Conservation (phyloP, 2,329 filamentous ascomycete genomes). For the Hypoxylon sp. region DNA sequence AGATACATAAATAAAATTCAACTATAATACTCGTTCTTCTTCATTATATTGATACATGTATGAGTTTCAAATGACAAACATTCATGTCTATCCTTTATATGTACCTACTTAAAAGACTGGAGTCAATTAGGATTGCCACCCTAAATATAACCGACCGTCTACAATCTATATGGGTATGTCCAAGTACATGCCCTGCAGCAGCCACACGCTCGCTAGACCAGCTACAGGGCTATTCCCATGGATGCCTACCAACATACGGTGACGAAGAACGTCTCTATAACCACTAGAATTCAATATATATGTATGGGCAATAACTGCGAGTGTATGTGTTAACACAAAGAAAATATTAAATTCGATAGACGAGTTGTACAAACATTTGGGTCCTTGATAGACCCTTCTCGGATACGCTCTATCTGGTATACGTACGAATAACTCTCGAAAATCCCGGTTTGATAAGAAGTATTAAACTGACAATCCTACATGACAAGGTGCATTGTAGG, state of each 20-base stretch:
- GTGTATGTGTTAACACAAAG: not conserved
- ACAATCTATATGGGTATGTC: slow-evolving; percentile 8
- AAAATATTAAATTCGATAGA: not conserved
- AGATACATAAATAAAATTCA: not conserved
- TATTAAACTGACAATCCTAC: not conserved
- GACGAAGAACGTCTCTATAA: not conserved
- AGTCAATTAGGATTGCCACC: not conserved
- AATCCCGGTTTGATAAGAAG: not conserved
- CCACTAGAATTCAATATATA: not conserved
- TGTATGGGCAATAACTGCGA: not conserved
- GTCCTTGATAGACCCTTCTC: not conserved
- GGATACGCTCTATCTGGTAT: not conserved
- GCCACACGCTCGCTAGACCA: slow-evolving; percentile 1
- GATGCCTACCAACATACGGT: not conserved
- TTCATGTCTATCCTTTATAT: not conserved
- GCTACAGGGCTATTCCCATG: slow-evolving; percentile 5
- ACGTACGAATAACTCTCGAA: not conserved
- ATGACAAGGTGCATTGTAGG: not conserved
- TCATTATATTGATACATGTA: not conserved
- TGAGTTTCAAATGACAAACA: slow-evolving; percentile 1
- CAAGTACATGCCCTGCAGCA: slow-evolving; percentile 19
- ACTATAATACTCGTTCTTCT: not conserved
- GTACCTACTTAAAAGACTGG: not conserved
- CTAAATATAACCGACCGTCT: slow-evolving; percentile 17
- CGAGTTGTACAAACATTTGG: not conserved